phyloP scores from a whole-genome alignment of 1,139 yeast genomes.

The Yamadazyma diospyri region DNA sequence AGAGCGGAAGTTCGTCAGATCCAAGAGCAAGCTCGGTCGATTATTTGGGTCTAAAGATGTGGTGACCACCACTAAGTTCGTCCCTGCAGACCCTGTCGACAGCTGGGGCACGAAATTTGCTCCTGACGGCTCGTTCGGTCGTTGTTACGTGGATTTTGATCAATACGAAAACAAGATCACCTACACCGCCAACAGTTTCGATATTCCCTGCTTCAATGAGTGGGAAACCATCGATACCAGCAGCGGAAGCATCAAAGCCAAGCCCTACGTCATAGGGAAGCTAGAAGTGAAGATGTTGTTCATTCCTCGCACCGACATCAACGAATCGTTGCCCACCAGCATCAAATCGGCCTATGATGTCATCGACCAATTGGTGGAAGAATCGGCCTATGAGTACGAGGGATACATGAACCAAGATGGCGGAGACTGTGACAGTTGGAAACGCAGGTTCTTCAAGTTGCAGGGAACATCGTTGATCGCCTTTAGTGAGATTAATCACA shows the following conservation, averaged over 20 bases:
- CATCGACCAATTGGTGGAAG: slow-evolving; percentile 43
- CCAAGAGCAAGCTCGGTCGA: slow-evolving; percentile 43
- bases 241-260: slow-evolving; percentile 23
- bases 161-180: slow-evolving; percentile 55
- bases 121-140: slow-evolving; percentile 83
- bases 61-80: slow-evolving; percentile 52
- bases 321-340: slow-evolving; percentile 64
- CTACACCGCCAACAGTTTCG: slow-evolving; percentile 50
- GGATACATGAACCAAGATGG: slow-evolving; percentile 77
- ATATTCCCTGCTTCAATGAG: slow-evolving; percentile 70
- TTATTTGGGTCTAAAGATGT: slow-evolving; percentile 49
- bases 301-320: slow-evolving; percentile 54
- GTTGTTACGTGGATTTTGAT: slow-evolving; percentile 63
- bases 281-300: slow-evolving; percentile 72
- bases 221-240: slow-evolving; percentile 58
- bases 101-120: slow-evolving; percentile 61
- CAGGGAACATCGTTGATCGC: slow-evolving; percentile 62
- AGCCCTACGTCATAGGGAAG: slow-evolving; percentile 64
- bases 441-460: slow-evolving; percentile 59
- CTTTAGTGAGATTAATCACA: slow-evolving; percentile 58
- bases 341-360: slow-evolving; percentile 56
- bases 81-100: slow-evolving; percentile 51
- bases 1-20: slow-evolving; percentile 49
- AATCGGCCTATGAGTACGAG: slow-evolving; percentile 37
- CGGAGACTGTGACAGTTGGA: slow-evolving; percentile 66